Evolutionary conservation across 768 basidiomycete genomes (phyloP), one percentile per base, ranked within the genome.

Genomic region (Pleurotus sapidus): DNA sequence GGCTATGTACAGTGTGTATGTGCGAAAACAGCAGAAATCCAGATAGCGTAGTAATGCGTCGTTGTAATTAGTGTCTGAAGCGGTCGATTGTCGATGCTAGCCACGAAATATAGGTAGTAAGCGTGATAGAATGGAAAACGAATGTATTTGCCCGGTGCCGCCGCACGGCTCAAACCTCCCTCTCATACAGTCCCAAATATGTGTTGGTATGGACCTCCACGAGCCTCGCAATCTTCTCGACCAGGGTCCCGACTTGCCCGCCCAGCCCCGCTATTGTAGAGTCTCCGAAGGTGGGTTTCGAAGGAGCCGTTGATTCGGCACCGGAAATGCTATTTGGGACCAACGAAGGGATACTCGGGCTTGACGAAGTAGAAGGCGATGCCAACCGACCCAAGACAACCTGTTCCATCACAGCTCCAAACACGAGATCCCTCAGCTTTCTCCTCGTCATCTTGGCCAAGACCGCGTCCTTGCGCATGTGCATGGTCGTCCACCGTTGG

Each of bases 101-200:
- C 11, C 30, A 34, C 30, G 30, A 34, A 34, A 34, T 11, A 34
- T 34, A 11, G 30, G 30, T 34, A 11, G 30, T 34, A 34, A 34
- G 30, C 11, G 9, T 11, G 30, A 34, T 34, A 34, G 30, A 34
- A 34, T 34, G 30, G 30, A 34, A 34, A 34, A 34, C 30, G 9
- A 34, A 34, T 34, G 30, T 34, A 34, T 11, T 11, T 34, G 30
- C 30, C 30, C 30, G 30, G 30, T 30, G 30, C 30, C 30, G 30
- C 30, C 30, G 30, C 30, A 34, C 30, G 9, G 30, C 42, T 45
- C 42, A 45, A 45, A 79, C 83, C 59, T 84, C 80, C 63, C 82
- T 81, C 70, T 89, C 86, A 72, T 94, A 94, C 56, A 92, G 68
- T n/a, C 83, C 81, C 38, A 89, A 74, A 69, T 90, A 93, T 51